Conservation (phyloP, 2,329 filamentous ascomycete genomes). For the Dactylellina parvicollis region DNA sequence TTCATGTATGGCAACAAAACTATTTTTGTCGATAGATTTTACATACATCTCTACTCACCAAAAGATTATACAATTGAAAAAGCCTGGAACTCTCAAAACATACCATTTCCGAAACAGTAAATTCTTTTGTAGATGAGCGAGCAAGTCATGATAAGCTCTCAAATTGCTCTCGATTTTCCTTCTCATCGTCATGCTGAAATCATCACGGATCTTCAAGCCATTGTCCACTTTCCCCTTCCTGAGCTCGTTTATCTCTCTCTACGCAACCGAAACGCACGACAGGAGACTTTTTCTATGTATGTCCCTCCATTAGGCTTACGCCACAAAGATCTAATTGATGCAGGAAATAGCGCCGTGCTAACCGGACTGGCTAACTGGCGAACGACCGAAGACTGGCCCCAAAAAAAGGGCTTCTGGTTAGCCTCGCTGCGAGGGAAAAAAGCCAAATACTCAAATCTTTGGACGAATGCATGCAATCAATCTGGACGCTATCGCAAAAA, state of each 20-base stretch:
- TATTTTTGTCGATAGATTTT: slow-evolving; percentile 49
- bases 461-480: slow-evolving; percentile 44
- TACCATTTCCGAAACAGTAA: neutral
- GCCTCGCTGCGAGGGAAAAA: slow-evolving; percentile 5
- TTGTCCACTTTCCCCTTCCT: neutral
- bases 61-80: slow-evolving; percentile 38
- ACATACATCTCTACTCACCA: slow-evolving; percentile 54
- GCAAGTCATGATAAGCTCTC: slow-evolving; percentile 1
- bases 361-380: slow-evolving; percentile 9
- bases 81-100: neutral
- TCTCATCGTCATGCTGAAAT: slow-evolving; percentile 8
- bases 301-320: slow-evolving; percentile 13
- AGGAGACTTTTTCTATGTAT: slow-evolving; percentile 53
- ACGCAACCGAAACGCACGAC: slow-evolving; percentile 25
- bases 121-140: neutral
- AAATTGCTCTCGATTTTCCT: neutral
- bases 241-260: slow-evolving; percentile 43
- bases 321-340: slow-evolving; percentile 16
- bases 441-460: slow-evolving; percentile 41
- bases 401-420: neutral
- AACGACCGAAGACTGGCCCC: neutral
- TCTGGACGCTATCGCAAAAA: slow-evolving; percentile 36
- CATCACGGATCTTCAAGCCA: slow-evolving; percentile 34
- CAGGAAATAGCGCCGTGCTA: slow-evolving; percentile 9
- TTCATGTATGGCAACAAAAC: slow-evolving; percentile 36